Evolutionary conservation across 352 stramenopile species (phyloP).

Genomic region (Achlya hypogyna): DNA sequence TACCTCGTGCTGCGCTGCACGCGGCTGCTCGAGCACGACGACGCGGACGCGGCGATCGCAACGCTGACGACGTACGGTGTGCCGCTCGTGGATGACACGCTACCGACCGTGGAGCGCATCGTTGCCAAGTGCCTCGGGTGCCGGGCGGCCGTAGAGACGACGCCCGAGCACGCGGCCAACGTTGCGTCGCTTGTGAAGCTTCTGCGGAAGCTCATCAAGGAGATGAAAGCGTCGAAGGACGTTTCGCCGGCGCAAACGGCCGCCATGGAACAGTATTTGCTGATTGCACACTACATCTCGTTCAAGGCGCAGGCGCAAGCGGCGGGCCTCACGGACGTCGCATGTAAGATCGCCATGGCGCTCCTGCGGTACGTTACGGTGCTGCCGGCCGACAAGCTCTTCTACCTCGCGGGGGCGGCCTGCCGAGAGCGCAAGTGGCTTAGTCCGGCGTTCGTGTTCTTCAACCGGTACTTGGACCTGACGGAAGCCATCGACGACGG

Average conservation of each 20-base stretch:
- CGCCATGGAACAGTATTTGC: conserved; percentile 70
- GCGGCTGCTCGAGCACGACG: conserved; percentile 61
- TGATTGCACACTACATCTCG: conserved; percentile 69
- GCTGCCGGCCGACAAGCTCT: conserved; percentile 91
- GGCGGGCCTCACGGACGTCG: conserved; percentile 53
- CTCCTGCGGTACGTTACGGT: conserved; percentile 84
- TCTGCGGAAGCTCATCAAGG: conserved; percentile 61
- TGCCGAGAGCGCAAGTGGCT: conserved; percentile 82
- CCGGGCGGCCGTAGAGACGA: conserved; percentile 33
- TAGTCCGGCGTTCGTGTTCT: conserved; percentile 90
- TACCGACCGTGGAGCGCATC: conserved; percentile 50
- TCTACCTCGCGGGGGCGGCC: conserved; percentile 80
- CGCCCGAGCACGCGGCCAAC: conserved; percentile 31
- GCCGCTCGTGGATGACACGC: conserved; percentile 41
- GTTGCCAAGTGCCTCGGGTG: conserved; percentile 46
- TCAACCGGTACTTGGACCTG: conserved; percentile 93
- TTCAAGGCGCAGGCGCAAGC: conserved; percentile 56
- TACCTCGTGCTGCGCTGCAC: conserved; percentile 76
- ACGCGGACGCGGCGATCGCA: conserved; percentile 67
- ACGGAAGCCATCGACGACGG: conserved; percentile 92
- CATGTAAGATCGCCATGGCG: conserved; percentile 74
- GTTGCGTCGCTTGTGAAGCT: conserved; percentile 58
- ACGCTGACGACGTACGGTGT: conserved; percentile 70
- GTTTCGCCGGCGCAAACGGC: conserved; percentile 37
- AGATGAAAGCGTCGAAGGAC: conserved; percentile 49